Evolutionary conservation across 2,329 filamentous ascomycete species (phyloP).

Genomic region (Cladosporium phlei): DNA sequence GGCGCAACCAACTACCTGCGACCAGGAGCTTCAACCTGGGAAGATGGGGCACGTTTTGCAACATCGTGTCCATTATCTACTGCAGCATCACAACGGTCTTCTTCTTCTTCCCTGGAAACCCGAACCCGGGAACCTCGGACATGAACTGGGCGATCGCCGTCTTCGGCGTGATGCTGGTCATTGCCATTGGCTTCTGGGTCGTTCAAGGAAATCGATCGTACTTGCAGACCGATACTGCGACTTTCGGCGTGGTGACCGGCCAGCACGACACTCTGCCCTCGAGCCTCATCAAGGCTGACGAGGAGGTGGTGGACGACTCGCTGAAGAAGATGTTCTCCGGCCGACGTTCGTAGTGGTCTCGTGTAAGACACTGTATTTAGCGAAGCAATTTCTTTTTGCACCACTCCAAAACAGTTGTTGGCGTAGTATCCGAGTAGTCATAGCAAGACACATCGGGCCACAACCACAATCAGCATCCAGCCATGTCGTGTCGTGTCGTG

Average conservation of each 20-base stretch:
- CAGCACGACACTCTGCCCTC: background rate
- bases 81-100: constrained; percentile 13
- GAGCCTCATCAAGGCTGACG: background rate
- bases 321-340: constrained; percentile 9
- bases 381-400: too few species aligned
- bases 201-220: constrained; percentile 12
- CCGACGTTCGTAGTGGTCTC: background rate
- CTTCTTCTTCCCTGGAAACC: constrained; percentile 19
- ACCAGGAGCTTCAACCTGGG: constrained; percentile 43
- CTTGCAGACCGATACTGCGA: constrained; percentile 6
- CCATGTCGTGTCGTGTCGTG: too few species aligned
- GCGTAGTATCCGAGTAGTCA: too few species aligned
- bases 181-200: constrained; percentile 15
- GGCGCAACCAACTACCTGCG: constrained; percentile 49
- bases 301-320: background rate
- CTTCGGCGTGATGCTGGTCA: constrained; percentile 14
- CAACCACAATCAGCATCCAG: too few species aligned
- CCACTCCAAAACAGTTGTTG: too few species aligned
- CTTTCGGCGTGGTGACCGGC: constrained; percentile 7
- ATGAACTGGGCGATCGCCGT: constrained; percentile 20
- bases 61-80: constrained; percentile 31
- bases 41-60: constrained; percentile 20
- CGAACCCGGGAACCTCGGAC: constrained; percentile 13
- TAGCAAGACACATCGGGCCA: too few species aligned
- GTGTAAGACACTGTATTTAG: too few species aligned